Evolutionary conservation across 2,329 filamentous ascomycete species (phyloP), one percentile per base, ranked within the genome.

Genomic region (Chaetomium sp.): DNA sequence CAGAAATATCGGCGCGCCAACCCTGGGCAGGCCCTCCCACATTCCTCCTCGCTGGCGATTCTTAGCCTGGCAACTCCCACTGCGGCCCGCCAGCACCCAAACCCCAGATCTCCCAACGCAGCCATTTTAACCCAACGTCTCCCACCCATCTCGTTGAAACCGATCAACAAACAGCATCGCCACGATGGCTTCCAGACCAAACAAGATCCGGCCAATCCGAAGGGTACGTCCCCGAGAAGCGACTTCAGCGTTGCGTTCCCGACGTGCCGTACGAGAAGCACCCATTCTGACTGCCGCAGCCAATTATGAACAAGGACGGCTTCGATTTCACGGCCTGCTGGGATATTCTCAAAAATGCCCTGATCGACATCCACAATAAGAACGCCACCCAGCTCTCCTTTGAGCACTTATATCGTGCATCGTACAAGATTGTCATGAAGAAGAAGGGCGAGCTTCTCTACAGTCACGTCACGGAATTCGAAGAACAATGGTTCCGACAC

Each of bases 341-440:
- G 95, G 81, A 82, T 16, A 86, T 87, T 53, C 85, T 99, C 8
- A 83, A 88, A 54, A 84, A 87, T 56, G 93, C 94, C 4, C 85
- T 99, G 60, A 83, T 82, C 63, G 91, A 97, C 74, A 98, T 99
- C 58, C 93, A 98, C 79, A 90, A 88, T 64, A 93, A 96, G 76
- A 95, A 96, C 75, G 93, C 93, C 66, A 96, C 93, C 10, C 84
- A 85, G 19, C 85, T 99, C 2, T 97, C 93, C 0, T 99, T 97
- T 79, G 95, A 99, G 77, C 90, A 96, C 73, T 85, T 99, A 0
- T 99, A 99, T 78, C 90, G 95, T 64, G 91, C 91, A 62, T 91
- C 92, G 5, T 99, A 99, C 79, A 94, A 95, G 76, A 91, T 98
- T 23, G 94, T 98, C 0, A 80, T 97, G 42, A 91, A 90, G 77